phyloP scores from a whole-genome alignment of 1,139 yeast genomes.

The Diutina neorugosa region DNA sequence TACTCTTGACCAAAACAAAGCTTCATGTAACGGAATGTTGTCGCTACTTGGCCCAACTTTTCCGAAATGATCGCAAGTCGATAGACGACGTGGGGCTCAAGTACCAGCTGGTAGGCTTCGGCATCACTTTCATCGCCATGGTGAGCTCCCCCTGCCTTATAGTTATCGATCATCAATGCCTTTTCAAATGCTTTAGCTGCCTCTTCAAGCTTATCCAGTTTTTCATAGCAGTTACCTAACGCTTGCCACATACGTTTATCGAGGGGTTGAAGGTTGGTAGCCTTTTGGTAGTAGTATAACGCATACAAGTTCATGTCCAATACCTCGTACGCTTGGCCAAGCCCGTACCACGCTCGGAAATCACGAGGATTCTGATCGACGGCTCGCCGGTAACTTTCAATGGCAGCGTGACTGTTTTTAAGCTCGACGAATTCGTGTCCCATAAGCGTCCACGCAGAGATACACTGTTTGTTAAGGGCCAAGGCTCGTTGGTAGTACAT shows the following conservation, averaged over 20 bases:
- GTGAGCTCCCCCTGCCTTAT: background rate
- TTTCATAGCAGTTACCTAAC: slow-evolving; percentile 80
- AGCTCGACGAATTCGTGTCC: slow-evolving; percentile 97
- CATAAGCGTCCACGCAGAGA: slow-evolving; percentile 96
- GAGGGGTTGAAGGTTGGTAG: slow-evolving; percentile 76
- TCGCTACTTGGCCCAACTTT: slow-evolving; percentile 35
- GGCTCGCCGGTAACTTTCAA: slow-evolving; percentile 88
- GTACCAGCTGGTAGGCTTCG: slow-evolving; percentile 10
- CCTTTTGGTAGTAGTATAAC: slow-evolving; percentile 81
- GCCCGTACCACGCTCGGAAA: slow-evolving; percentile 96
- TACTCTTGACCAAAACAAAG: slow-evolving; percentile 58
- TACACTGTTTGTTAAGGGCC: slow-evolving; percentile 64
- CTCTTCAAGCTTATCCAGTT: slow-evolving; percentile 55
- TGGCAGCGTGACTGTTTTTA: slow-evolving; percentile 94
- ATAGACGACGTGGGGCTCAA: slow-evolving; percentile 43
- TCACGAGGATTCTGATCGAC: slow-evolving; percentile 83
- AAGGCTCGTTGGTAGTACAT: slow-evolving; percentile 87
- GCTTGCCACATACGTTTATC: slow-evolving; percentile 98
- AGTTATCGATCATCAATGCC: slow-evolving; percentile 29
- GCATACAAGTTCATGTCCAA: slow-evolving; percentile 92
- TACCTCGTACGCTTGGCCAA: slow-evolving; percentile 97
- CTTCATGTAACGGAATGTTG: slow-evolving; percentile 57
- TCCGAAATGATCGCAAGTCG: slow-evolving; percentile 63
- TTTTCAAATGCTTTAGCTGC: slow-evolving; percentile 51
- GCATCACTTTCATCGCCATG: slow-evolving; percentile 19